Conservation (phyloP, 2,329 filamentous ascomycete genomes). For the Chaetomiaceae sp. region DNA sequence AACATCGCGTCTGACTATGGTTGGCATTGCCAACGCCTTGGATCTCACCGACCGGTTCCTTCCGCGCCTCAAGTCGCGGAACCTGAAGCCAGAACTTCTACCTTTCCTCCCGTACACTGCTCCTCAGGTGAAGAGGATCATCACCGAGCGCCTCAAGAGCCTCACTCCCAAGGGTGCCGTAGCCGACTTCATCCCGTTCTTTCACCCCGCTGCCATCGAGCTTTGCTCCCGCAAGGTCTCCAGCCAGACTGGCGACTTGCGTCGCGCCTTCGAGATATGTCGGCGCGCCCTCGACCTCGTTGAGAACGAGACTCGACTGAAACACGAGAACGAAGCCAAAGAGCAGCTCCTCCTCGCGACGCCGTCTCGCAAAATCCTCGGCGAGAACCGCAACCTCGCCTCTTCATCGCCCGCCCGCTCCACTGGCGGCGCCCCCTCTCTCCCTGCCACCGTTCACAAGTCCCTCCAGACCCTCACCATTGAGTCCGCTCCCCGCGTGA, state of each 20-base stretch:
- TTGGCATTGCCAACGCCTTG: slow-evolving; percentile 93
- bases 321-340: slow-evolving; percentile 57
- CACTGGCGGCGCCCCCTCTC: neutral
- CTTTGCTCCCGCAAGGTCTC: slow-evolving; percentile 93
- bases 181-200: slow-evolving; percentile 68
- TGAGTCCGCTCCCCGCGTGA: slow-evolving; percentile 79
- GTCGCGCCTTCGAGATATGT: slow-evolving; percentile 93
- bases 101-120: slow-evolving; percentile 92
- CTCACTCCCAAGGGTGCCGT: slow-evolving; percentile 54
- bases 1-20: slow-evolving; percentile 70
- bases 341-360: slow-evolving; percentile 53
- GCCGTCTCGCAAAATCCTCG: slow-evolving; percentile 69
- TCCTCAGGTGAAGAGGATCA: slow-evolving; percentile 77
- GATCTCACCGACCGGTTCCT: slow-evolving; percentile 94
- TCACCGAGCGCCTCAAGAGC: slow-evolving; percentile 74
- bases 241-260: slow-evolving; percentile 86
- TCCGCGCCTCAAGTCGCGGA: slow-evolving; percentile 85
- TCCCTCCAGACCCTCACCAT: slow-evolving; percentile 60
- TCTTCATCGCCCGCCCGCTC: slow-evolving; percentile 37
- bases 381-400: slow-evolving; percentile 73
- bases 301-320: slow-evolving; percentile 73
- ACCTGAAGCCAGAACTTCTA: slow-evolving; percentile 81
- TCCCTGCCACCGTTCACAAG: slow-evolving; percentile 41
- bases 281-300: slow-evolving; percentile 83
- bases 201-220: slow-evolving; percentile 89